These are phyloP conservation scores for Cladochytrium replicatum DNA, from an alignment of 192 early-diverging fungal genomes.

Conservation along the genomic window DNA sequence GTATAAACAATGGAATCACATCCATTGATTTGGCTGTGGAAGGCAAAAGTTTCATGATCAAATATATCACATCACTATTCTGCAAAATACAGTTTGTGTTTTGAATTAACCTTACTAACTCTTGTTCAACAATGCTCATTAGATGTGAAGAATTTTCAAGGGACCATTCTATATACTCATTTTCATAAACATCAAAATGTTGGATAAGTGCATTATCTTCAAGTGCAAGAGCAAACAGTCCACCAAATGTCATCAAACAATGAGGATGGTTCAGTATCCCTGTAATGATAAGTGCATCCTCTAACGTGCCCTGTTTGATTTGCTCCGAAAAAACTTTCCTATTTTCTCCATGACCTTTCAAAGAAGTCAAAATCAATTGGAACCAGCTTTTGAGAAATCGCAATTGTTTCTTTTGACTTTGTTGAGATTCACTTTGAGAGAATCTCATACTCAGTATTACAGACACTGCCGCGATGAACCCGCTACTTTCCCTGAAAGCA, in stretches of 20 bases:
- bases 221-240: conserved; percentile 45
- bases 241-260: conserved; percentile 39
- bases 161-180: not conserved
- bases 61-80: conserved; percentile 1
- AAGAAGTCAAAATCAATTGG: conserved; percentile 39
- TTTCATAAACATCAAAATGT: conserved; percentile 1
- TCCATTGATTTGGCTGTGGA: not conserved
- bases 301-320: conserved; percentile 43
- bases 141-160: not conserved
- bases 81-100: not conserved
- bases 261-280: conserved; percentile 31
- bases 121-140: not conserved
- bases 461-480: conserved; percentile 50
- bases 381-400: conserved; percentile 1
- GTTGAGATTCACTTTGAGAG: conserved; percentile 1
- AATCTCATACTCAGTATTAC: conserved; percentile 44
- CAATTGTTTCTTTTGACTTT: conserved; percentile 21
- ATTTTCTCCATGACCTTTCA: conserved; percentile 39
- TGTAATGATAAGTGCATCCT: conserved; percentile 47
- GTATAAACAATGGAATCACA: not conserved
- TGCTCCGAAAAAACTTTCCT: conserved; percentile 36
- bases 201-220: conserved; percentile 21
- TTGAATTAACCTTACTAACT: not conserved
- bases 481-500: conserved; percentile 47
- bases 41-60: conserved; percentile 5